phyloP scores from a whole-genome alignment of 2,329 filamentous ascomycete species.

The Monosporascus sp. region DNA sequence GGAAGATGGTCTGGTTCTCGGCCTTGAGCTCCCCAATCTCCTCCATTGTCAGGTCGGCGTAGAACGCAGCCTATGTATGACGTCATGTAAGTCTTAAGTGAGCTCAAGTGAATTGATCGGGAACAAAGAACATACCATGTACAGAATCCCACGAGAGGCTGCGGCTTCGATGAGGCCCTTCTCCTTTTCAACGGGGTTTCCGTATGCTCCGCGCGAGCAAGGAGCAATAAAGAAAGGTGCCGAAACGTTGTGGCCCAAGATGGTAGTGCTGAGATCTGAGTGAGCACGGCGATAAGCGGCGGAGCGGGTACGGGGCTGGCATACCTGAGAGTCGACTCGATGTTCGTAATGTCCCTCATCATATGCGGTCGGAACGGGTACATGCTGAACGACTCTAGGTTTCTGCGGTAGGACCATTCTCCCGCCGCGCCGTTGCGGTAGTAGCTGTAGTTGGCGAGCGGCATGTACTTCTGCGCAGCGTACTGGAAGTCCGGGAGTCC shows the following conservation, averaged over 20 bases:
- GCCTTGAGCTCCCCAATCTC: constrained; percentile 17
- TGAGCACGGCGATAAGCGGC: neutral
- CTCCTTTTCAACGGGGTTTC: constrained; percentile 29
- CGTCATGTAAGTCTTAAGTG: constrained; percentile 2
- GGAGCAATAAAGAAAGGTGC: constrained; percentile 40
- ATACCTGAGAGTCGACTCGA: constrained; percentile 30
- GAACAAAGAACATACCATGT: constrained; percentile 23
- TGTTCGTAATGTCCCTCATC: constrained; percentile 43
- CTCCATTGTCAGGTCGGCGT: constrained; percentile 18
- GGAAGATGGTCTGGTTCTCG: constrained; percentile 18
- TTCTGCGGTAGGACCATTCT: constrained; percentile 52
- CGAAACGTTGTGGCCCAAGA: constrained; percentile 38
- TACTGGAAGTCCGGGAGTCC: constrained; percentile 51
- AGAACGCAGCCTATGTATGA: constrained; percentile 10
- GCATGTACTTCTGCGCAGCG: constrained; percentile 43
- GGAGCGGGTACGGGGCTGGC: neutral
- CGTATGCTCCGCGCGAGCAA: constrained; percentile 31
- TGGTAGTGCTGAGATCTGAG: constrained; percentile 27
- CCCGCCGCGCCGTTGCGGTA: constrained; percentile 51
- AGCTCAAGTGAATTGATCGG: neutral
- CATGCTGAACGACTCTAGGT: constrained; percentile 47
- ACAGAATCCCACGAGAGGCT: constrained; percentile 33
- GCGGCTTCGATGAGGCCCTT: constrained; percentile 35
- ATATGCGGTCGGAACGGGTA: constrained; percentile 43
- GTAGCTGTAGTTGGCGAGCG: constrained; percentile 45